Base-by-base conservation (phyloP, 345 rosid species). In the Linum trigynum region DNA sequence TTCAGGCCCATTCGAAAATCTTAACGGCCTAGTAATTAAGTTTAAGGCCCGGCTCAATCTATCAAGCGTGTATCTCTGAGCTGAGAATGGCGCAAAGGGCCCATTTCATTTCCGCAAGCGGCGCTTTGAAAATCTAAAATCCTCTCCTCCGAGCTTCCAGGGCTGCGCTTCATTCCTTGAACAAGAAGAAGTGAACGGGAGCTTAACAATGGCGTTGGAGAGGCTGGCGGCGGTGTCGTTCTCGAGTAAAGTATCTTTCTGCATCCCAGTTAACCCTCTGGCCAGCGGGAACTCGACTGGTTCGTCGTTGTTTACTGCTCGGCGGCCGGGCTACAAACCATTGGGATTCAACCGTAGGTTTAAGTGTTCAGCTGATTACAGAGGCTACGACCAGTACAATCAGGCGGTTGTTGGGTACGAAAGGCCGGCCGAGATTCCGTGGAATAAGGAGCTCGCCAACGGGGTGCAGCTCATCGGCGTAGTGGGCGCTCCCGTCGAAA, bases 361-460 rank as follows among this genome's bases (percentile, higher is more conserved):
- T 39, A 80, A 65, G 72, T 80, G 80, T 65, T 80, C 79, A 9
- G 15, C 67, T 41, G 72, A 75, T 65, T 68, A 71, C 77, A 66
- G 64, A 62, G 80, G 78, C 61, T 61, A 71, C 53, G 11, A 10
- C 40, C 64, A 5, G 64, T 66, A 61, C 59, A 50, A 7, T 61
- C 70, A 71, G 65, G 78, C 64, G 32, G 73, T 32, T n/a, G 66
- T 32, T 12, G 66, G 68, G 38, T 61, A 61, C 59, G 65, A 78
- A 5, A 74, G 69, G 38, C 86, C 85, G 16, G 42, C 67, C 0
- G 85, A 78, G 70, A 71, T 85, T 65, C 84, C 77, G 8, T 85
- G 88, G 88, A 69, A 70, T 39, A 86, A 83, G 85, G 85, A 83
- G 58, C 83, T 86, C 64, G 67, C 78, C 64, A 83, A 83, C 66